Conservation (phyloP, 1,284 basidiomycete species). For the Trichosporon sp. region DNA sequence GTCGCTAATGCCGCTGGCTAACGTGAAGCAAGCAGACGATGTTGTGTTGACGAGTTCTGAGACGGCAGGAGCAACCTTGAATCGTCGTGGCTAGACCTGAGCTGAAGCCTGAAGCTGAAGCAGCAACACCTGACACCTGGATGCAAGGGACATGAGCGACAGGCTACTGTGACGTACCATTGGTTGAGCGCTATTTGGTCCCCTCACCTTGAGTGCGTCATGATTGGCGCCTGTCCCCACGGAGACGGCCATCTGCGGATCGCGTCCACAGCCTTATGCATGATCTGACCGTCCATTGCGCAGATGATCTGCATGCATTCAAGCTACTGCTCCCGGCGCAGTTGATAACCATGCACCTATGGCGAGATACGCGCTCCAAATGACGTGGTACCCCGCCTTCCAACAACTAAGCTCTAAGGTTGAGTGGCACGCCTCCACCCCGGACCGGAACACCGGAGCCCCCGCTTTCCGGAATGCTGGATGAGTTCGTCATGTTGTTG, state of each 20-base stretch:
- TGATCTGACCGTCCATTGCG: not conserved
- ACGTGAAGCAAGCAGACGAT: not conserved
- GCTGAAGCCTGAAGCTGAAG: conserved; percentile 2
- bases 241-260: conserved; percentile 6
- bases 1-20: not conserved
- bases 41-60: conserved; percentile 8
- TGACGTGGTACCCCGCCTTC: not conserved
- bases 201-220: not conserved
- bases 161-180: not conserved
- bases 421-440: not conserved
- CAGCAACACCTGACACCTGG: conserved; percentile 4
- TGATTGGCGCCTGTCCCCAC: not conserved
- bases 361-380: conserved; percentile 7
- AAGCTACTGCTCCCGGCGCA: not conserved
- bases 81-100: not conserved
- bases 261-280: not conserved
- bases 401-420: not conserved
- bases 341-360: conserved; percentile 2
- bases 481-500: not conserved
- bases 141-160: conserved; percentile 9
- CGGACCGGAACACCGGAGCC: conserved; percentile 9
- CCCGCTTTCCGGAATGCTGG: not conserved
- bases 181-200: conserved; percentile 1
- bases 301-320: conserved; percentile 9
- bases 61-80: not conserved